Base-by-base conservation (phyloP, 768 basidiomycete species). In the Butyriboletus loyo region DNA sequence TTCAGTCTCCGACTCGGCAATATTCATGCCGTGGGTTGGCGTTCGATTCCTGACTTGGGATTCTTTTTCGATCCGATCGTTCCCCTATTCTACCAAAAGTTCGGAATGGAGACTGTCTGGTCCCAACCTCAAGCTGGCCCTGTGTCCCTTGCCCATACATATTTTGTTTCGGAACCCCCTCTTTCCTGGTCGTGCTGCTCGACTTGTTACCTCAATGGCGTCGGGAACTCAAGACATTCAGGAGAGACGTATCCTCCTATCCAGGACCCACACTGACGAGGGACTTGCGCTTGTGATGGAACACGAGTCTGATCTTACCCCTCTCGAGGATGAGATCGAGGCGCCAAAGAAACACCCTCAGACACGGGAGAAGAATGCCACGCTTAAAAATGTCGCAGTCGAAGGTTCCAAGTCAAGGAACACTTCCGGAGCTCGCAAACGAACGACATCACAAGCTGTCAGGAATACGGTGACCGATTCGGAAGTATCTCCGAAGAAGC, bases 401-500 rank as follows among this genome's bases (percentile, higher is more conserved):
- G 17, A 50, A 9, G 30, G 10, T 35, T n/a, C 40, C 10, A 52
- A 46, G 35, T 24, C 48, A 30, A 47, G 35, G 36, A 40, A 25
- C 45, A 34, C 22, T 7, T 7, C 11, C 2, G 5, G 46, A 17
- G 21, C 44, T 15, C 34, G 43, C 47, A 58, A 58, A 25, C 53
- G 47, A 45, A 52, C 49, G 24, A 19, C 24, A 13, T 44, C 61
- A 34, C 56, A 64, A 7, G 39, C 22, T 11, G 45, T 49, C 21
- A 65, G 64, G n/a, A 50, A 46, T 21, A 11, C 40, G 13, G 40
- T 9, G 14, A 41, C 50, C 34, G 49, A 39, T 7, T 30, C 42
- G 0, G 63, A 54, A 27, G 45, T 42, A 5, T 53, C 47, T 8
- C 40, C 52, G n/a, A 67, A 67, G 54, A 74, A 67, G 41, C 61